Base-by-base conservation (phyloP, 2,329 filamentous ascomycete genomes). In the Epichloe baconii region DNA sequence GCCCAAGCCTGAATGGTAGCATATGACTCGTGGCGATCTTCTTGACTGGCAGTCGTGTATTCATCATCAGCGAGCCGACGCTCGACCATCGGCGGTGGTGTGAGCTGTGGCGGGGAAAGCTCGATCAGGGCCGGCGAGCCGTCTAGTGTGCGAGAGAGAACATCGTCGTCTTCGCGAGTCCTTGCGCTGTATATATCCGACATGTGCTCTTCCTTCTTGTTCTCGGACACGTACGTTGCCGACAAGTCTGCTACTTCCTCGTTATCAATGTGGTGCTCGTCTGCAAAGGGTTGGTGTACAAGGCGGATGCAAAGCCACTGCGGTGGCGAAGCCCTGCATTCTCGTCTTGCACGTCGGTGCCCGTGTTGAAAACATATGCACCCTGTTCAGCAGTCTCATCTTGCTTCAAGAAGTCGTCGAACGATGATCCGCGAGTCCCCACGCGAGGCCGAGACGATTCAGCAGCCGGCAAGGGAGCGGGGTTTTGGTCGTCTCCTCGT, bases 1-100 rank as follows among this genome's bases (percentile, higher is more conserved):
- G 80, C 79, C 80, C 80, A 83, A 0, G 80, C 80, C 60, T 83
- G 78, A 56, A 83, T 83, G 1, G 78, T 80, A 44, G 75, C 74
- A 59, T 76, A 82, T 1, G 76, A 73, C 14, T 75, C 71, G 14
- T 68, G 61, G 19, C 63, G 64, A 51, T 72, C 66, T 3, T 73
- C 68, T 56, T 76, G 70, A 42, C 73, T 71, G 8, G 75, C 72
- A 0, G 76, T 75, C 68, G 77, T 72, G 63, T 70, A 78, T 57
- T 78, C 75, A 53, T 77, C 67, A 6, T 68, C 62, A 5, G 55
- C 57, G 6, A 66, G 60, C 50, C 62, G 59, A 11, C 59, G 63
- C 47, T 74, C 73, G 3, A 71, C 62, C 1, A 65, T 64, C 8
- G 57, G 58, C 17, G 61, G 59, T 31, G 49, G 35, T 2, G 55